Percentiles rank a stretch among this genome's conserved stretches.
Conservation (phyloP, 192 early-diverging fungal species). For the Coemansia sp. region DNA sequence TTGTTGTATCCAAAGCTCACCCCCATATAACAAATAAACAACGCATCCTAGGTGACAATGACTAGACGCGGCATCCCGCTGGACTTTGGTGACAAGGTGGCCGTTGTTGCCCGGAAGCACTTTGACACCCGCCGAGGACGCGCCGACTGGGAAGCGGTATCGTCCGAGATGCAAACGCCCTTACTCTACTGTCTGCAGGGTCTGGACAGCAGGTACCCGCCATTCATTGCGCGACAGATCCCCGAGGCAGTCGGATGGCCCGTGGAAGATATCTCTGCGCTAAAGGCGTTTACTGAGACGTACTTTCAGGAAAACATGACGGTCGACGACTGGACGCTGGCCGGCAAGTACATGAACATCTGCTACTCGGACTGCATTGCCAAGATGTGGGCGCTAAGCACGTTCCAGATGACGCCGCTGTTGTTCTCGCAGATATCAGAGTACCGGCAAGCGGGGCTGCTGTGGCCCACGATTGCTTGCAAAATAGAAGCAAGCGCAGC, state of each 20-base stretch:
- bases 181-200: conserved; percentile 22
- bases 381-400: conserved; percentile 45
- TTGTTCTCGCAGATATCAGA: conserved; percentile 38
- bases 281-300: conserved; percentile 35
- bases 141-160: conserved; percentile 37
- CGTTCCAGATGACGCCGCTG: conserved; percentile 32
- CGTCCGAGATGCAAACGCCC: conserved; percentile 25
- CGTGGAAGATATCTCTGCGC: conserved; percentile 26
- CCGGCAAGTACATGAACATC: conserved; percentile 50
- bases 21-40: background rate
- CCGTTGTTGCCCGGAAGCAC: conserved; percentile 10
- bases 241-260: conserved; percentile 25
- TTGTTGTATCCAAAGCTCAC: too few species aligned
- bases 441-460: conserved; percentile 29
- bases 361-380: conserved; percentile 37
- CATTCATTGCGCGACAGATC: conserved; percentile 14
- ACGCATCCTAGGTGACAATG: background rate
- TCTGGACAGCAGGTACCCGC: conserved; percentile 18
- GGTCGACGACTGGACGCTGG: conserved; percentile 42
- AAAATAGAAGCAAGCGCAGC: conserved; percentile 2
- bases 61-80: background rate
- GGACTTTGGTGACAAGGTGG: conserved; percentile 13
- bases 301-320: conserved; percentile 32
- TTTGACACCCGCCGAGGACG: conserved; percentile 12
- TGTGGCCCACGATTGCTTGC: conserved; percentile 39